Conservation (phyloP, 441 rosid genomes). For the Pelargonium citronellum region DNA sequence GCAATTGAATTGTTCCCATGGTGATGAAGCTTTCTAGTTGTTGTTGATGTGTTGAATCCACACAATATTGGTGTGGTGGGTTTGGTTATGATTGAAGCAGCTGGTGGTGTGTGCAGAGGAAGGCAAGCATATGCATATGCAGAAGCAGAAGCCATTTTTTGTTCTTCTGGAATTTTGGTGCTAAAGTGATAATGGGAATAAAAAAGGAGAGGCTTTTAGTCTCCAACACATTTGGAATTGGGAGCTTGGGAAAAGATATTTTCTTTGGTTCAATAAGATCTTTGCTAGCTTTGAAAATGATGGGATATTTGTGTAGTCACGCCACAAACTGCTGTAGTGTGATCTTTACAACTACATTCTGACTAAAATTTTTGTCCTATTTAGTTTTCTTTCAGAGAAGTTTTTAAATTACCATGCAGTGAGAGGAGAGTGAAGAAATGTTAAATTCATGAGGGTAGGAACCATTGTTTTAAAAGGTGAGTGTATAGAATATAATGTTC, state of each 20-base stretch:
- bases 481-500: too few relatives aligned
- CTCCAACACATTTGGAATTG: background rate
- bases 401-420: too few relatives aligned
- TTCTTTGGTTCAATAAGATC: background rate
- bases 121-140: conserved; percentile 16
- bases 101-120: conserved; percentile 30
- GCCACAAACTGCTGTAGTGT: too few relatives aligned
- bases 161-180: conserved; percentile 8
- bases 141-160: conserved; percentile 30
- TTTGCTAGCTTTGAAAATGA: background rate
- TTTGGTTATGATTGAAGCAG: conserved; percentile 29
- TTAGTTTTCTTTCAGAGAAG: too few relatives aligned
- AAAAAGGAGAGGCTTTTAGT: conserved; percentile 8
- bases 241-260: background rate
- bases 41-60: conserved; percentile 12
- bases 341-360: too few relatives aligned
- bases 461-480: too few relatives aligned
- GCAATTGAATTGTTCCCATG: conserved; percentile 11
- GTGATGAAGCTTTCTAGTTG: conserved; percentile 21
- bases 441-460: too few relatives aligned
- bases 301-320: background rate
- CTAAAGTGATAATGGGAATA: background rate
- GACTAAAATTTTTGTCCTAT: too few relatives aligned
- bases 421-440: too few relatives aligned
- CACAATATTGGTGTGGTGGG: conserved; percentile 16